These are phyloP conservation scores for Phytophthora pseudosyringae DNA, from an alignment of 352 stramenopile species.

Conservation along the genomic window DNA sequence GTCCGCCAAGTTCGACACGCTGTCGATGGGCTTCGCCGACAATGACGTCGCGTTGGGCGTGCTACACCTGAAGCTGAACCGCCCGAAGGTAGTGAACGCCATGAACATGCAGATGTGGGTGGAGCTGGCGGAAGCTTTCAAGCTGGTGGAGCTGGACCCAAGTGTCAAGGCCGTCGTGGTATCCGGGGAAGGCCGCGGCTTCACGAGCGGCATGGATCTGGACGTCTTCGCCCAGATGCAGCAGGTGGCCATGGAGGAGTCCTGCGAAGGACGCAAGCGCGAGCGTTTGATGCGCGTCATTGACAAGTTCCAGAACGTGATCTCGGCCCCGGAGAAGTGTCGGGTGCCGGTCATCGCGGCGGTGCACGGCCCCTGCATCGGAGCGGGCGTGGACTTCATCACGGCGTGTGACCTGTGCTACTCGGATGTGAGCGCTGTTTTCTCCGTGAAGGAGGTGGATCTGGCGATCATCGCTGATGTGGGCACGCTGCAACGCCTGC, in stretches of 20 bases:
- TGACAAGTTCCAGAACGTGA: slow-evolving; percentile 80
- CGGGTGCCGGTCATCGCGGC: slow-evolving; percentile 87
- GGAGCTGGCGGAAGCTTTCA: slow-evolving; percentile 75
- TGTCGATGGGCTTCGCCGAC: slow-evolving; percentile 44
- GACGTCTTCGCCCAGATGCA: slow-evolving; percentile 86
- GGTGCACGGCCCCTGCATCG: slow-evolving; percentile 84
- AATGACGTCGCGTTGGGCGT: slow-evolving; percentile 55
- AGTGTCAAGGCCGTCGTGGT: slow-evolving; percentile 81
- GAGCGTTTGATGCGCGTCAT: slow-evolving; percentile 85
- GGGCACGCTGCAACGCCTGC: slow-evolving; percentile 87
- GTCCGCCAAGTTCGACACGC: slow-evolving; percentile 59
- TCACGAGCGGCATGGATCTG: slow-evolving; percentile 92
- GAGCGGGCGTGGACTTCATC: slow-evolving; percentile 89
- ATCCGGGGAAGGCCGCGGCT: slow-evolving; percentile 77
- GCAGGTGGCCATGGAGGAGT: slow-evolving; percentile 57
- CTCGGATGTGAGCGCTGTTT: slow-evolving; percentile 80
- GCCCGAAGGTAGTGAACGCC: slow-evolving; percentile 85
- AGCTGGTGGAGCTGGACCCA: slow-evolving; percentile 65
- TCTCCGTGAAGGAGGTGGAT: slow-evolving; percentile 90
- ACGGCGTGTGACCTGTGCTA: slow-evolving; percentile 89
- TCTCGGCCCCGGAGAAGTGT: slow-evolving; percentile 86
- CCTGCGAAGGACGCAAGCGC: slow-evolving; percentile 83
- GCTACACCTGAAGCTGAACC: slow-evolving; percentile 81
- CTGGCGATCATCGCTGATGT: slow-evolving; percentile 91
- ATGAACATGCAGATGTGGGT: slow-evolving; percentile 93